phyloP scores from a whole-genome alignment of 2,329 filamentous ascomycete genomes.

The Elsinoe necatrix region DNA sequence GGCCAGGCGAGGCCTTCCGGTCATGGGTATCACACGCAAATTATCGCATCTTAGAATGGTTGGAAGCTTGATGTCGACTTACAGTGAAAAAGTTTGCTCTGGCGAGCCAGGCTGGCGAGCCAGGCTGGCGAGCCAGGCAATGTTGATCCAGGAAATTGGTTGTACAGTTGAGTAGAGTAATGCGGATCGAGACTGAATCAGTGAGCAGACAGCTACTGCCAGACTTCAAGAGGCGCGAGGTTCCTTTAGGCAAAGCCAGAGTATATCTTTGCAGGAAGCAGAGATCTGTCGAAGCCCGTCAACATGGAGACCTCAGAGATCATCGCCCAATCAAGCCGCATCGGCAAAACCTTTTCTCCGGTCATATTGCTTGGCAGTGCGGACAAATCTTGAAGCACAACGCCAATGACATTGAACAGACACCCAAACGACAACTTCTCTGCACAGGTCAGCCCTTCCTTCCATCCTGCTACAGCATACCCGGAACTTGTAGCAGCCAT shows the following conservation, averaged over 20 bases:
- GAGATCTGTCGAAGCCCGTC: neutral
- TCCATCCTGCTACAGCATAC: neutral
- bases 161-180: no score
- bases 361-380: neutral
- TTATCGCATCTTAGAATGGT: slow-evolving; percentile 74
- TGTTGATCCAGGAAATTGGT: no score
- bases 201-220: no score
- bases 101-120: neutral
- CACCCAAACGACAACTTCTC: slow-evolving; percentile 3
- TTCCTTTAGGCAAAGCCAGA: no score
- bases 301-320: slow-evolving; percentile 1
- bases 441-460: slow-evolving; percentile 4
- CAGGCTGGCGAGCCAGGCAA: no score
- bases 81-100: neutral
- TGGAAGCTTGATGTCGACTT: slow-evolving; percentile 6
- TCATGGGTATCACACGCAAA: slow-evolving; percentile 92
- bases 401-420: slow-evolving; percentile 1
- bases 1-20: slow-evolving; percentile 88
- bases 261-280: no score
- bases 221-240: no score
- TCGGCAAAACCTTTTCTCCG: slow-evolving; percentile 6
- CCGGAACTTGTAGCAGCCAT: neutral
- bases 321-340: neutral
- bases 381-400: slow-evolving; percentile 8
- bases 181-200: no score